Evolutionary conservation across 2,329 filamentous ascomycete species (phyloP).

Genomic region (Fusarium stilboides): DNA sequence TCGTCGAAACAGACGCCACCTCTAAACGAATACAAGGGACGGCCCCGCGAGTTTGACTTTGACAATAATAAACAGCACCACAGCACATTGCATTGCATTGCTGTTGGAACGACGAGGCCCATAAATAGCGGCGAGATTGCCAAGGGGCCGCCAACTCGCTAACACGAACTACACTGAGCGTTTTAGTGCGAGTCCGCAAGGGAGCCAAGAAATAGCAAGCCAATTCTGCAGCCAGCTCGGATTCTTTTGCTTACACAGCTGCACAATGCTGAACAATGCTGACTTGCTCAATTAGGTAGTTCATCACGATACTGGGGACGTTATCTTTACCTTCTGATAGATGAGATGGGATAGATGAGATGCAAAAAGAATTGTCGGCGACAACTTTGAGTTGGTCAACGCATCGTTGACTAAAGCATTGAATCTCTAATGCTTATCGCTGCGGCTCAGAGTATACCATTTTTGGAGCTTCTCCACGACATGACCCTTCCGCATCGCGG

Average conservation of each 20-base stretch:
- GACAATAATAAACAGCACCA: conserved; percentile 42
- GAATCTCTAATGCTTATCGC: no score
- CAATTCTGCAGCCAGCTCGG: conserved; percentile 24
- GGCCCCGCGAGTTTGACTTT: conserved; percentile 39
- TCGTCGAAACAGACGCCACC: conserved; percentile 30
- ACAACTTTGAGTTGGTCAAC: background rate
- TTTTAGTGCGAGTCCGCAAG: conserved; percentile 25
- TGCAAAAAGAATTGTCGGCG: background rate
- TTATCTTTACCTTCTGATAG: background rate
- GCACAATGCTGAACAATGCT: conserved; percentile 18
- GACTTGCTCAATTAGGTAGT: conserved; percentile 23
- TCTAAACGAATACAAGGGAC: conserved; percentile 26
- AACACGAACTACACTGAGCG: conserved; percentile 40
- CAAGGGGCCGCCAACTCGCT: conserved; percentile 38
- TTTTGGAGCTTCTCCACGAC: conserved; percentile 22
- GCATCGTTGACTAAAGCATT: no score
- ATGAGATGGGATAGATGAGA: background rate
- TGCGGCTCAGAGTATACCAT: background rate
- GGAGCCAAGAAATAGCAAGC: conserved; percentile 27
- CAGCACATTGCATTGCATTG: conserved; percentile 8
- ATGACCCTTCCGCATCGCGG: conserved; percentile 14
- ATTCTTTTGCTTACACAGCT: conserved; percentile 26
- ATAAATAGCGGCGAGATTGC: conserved; percentile 36
- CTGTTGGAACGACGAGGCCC: conserved; percentile 13
- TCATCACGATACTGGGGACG: background rate